Base-by-base conservation (phyloP, 768 basidiomycete species). In the Bullera alba region DNA sequence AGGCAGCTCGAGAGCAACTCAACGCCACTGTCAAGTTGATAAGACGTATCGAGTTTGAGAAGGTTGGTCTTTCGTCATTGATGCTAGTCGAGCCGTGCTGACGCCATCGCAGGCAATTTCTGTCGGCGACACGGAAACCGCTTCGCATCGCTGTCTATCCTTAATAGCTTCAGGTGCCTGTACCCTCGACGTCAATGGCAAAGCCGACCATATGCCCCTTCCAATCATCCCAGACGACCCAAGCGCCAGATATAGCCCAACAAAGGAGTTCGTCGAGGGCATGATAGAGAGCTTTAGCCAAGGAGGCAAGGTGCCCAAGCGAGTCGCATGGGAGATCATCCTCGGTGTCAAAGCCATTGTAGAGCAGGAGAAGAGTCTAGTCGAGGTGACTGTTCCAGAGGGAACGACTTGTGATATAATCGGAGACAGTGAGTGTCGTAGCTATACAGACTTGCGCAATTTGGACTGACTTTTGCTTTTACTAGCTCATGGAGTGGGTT, bases 251-350 rank as follows among this genome's bases (percentile, higher is more conserved):
- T 89, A 81, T 73, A 75, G 71, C 42, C 86, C 92, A 56, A 86
- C 83, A 22, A 71, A 79, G 30, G 79, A 83, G 46, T 99, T 96
- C 71, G 77, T 99, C 54, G 78, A 79, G 56, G 78, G 75, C 32
- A 91, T 97, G 90, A 82, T 95, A 42, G 76, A 83, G 56, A 87
- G 83, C 83, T 97, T 95, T 75, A 92, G 91, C 76, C 80, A 83
- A 37, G 91, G 90, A n/a, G 95, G 95, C 71, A 78, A 84, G n/a
- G 74, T 97, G 41, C 82, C 89, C 3, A 83, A 83, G 72, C 79
- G 92, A 73, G 85, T 90, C 53, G 90, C 84, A 23, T 96, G 90
- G 92, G 90, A 97, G 75, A 96, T 99, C 59, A 79, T 91, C 21
- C 77, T 99, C 15, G 90, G 87, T 8, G 90, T 87, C 54, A 80